phyloP scores from a whole-genome alignment of 2,329 filamentous ascomycete genomes.

The Herpotrichia juniperi region DNA sequence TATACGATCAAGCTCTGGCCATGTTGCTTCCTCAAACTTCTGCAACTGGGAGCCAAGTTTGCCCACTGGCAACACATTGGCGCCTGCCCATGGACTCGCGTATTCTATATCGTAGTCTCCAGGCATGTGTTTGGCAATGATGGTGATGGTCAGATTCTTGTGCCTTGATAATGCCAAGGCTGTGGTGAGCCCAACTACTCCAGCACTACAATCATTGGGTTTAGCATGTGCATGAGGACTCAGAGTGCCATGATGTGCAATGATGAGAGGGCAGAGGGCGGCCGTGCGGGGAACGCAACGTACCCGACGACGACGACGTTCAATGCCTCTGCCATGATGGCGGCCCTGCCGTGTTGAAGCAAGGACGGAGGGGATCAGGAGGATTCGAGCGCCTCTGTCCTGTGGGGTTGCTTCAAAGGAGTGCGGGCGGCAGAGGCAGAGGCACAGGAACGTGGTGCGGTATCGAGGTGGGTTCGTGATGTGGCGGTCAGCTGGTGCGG shows the following conservation, averaged over 20 bases:
- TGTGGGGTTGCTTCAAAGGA: not conserved
- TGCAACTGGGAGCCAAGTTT: conserved; percentile 47
- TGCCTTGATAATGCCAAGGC: conserved; percentile 66
- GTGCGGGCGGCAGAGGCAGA: not conserved
- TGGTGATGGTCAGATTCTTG: conserved; percentile 64
- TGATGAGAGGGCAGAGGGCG: not conserved
- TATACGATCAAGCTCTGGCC: conserved; percentile 51
- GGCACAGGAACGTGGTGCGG: too few relatives aligned
- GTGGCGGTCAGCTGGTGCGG: not conserved
- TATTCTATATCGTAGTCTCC: conserved; percentile 93
- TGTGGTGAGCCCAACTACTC: conserved; percentile 70
- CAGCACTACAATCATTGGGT: conserved; percentile 55
- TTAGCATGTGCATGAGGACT: not conserved
- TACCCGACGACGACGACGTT: conserved; percentile 58
- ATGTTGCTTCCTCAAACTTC: conserved; percentile 51
- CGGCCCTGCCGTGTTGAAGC: not conserved
- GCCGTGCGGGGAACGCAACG: conserved; percentile 16
- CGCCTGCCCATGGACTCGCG: conserved; percentile 85
- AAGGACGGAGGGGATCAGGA: not conserved
- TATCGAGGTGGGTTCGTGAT: not conserved
- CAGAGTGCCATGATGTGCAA: not conserved
- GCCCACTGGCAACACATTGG: conserved; percentile 68
- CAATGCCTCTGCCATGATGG: conserved; percentile 9
- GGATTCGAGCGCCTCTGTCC: not conserved
- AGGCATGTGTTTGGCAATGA: conserved; percentile 87